A percentile compares a stretch with the other conserved stretches of the same genome.
phyloP scores from a whole-genome alignment of 495 filamentous ascomycete species.

The Hyphodiscus hymeniophilus region DNA sequence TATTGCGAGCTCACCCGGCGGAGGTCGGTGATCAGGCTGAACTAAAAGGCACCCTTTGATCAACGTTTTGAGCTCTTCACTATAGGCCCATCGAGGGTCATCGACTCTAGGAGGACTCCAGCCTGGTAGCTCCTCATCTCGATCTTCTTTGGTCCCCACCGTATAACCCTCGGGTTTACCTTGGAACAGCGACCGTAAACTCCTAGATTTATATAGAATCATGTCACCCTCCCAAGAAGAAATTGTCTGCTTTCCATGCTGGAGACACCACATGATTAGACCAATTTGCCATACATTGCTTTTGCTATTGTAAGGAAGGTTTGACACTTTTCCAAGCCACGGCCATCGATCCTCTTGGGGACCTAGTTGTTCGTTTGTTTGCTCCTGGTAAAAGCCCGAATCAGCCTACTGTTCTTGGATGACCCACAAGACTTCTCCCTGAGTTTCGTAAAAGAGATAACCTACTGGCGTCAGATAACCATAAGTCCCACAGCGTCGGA shows the following conservation, averaged over 20 bases:
- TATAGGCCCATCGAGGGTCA: neutral
- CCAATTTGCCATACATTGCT: neutral
- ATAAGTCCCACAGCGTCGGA: too few relatives aligned
- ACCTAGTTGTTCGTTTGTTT: neutral
- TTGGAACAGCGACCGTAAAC: neutral
- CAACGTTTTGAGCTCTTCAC: neutral
- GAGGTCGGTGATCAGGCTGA: neutral
- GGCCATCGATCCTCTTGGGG: neutral
- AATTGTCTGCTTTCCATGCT: neutral
- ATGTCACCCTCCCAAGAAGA: neutral
- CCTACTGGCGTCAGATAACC: too few relatives aligned
- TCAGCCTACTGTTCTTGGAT: too few relatives aligned
- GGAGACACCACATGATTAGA: neutral
- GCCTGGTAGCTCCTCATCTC: neutral
- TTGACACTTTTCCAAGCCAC: neutral
- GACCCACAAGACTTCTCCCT: too few relatives aligned
- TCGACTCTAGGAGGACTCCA: neutral
- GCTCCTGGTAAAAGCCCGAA: too few relatives aligned
- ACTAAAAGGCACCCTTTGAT: neutral
- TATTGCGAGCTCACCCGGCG: neutral
- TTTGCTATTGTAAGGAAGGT: neutral
- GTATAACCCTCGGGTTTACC: neutral
- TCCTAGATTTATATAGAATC: neutral
- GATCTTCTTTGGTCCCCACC: neutral
- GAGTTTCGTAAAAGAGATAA: too few relatives aligned